Evolutionary conservation across 208 protist genomes (phyloP).

Genomic region (Angomonas deanei): DNA sequence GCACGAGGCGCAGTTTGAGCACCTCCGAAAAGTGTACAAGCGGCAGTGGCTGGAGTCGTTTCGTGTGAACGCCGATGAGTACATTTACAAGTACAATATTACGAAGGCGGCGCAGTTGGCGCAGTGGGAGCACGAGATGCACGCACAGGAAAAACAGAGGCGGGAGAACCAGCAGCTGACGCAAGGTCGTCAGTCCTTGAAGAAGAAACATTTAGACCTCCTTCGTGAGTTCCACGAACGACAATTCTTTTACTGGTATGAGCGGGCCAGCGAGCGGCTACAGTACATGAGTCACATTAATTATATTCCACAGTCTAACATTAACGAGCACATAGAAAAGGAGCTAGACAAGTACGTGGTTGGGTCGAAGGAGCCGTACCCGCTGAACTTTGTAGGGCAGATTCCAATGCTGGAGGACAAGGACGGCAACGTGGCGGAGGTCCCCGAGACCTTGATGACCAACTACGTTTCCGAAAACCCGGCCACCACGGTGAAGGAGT

Average conservation of each 20-base stretch:
- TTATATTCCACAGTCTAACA: constrained; percentile 65
- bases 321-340: constrained; percentile 81
- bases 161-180: constrained; percentile 62
- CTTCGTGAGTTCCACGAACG: constrained; percentile 87
- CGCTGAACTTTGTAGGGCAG: constrained; percentile 88
- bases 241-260: constrained; percentile 92
- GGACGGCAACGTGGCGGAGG: constrained; percentile 77
- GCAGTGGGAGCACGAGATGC: constrained; percentile 90
- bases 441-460: constrained; percentile 57
- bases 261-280: constrained; percentile 85
- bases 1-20: constrained; percentile 90
- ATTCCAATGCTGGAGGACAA: constrained; percentile 85
- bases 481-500: constrained; percentile 48
- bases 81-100: constrained; percentile 92
- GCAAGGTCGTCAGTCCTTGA: constrained; percentile 73
- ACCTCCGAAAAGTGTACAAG: constrained; percentile 89
- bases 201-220: constrained; percentile 89
- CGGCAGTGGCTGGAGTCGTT: constrained; percentile 90
- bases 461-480: constrained; percentile 76
- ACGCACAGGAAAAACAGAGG: constrained; percentile 81
- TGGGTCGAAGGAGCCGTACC: constrained; percentile 63
- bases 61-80: constrained; percentile 89
- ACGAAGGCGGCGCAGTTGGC: constrained; percentile 86
- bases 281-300: constrained; percentile 87
- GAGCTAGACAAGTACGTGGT: constrained; percentile 88